Percentiles rank a stretch among this genome's conserved stretches.
These are phyloP conservation scores for Cladorrhinum sp. DNA, from an alignment of 2,329 filamentous ascomycete genomes.

Conservation along the genomic window DNA sequence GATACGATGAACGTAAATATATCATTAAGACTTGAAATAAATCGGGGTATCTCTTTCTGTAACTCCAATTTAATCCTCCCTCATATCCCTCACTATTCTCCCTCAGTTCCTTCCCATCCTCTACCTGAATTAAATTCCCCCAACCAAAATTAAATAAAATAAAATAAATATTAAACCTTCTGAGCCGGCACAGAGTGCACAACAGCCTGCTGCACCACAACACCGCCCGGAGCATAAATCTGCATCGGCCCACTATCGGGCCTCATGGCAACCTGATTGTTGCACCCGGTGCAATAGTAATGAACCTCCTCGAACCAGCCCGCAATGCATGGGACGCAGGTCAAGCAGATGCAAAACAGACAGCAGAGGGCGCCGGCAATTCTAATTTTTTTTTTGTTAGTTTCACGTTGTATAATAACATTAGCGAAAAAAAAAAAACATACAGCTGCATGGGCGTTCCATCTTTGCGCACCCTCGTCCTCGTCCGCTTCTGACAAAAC, in stretches of 20 bases:
- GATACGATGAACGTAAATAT: too few relatives aligned
- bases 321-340: slow-evolving; percentile 33
- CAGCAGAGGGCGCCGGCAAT: slow-evolving; percentile 32
- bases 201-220: neutral
- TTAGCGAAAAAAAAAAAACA: slow-evolving; percentile 1
- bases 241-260: slow-evolving; percentile 24
- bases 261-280: slow-evolving; percentile 30
- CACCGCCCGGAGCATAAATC: slow-evolving; percentile 22
- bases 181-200: neutral
- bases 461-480: slow-evolving; percentile 25
- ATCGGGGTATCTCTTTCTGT: too few relatives aligned
- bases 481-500: slow-evolving; percentile 30
- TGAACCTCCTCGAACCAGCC: slow-evolving; percentile 34
- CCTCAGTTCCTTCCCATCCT: too few relatives aligned
- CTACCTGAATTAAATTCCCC: too few relatives aligned
- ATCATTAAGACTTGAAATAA: too few relatives aligned
- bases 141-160: too few relatives aligned
- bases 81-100: too few relatives aligned
- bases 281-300: slow-evolving; percentile 32
- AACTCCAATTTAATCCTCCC: too few relatives aligned
- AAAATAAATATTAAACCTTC: neutral
- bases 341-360: slow-evolving; percentile 33
- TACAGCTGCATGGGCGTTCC: slow-evolving; percentile 31
- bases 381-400: slow-evolving; percentile 19
- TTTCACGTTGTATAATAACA: neutral